phyloP scores from a whole-genome alignment of 192 early-diverging fungal species.

The Coemansia aciculifera region DNA sequence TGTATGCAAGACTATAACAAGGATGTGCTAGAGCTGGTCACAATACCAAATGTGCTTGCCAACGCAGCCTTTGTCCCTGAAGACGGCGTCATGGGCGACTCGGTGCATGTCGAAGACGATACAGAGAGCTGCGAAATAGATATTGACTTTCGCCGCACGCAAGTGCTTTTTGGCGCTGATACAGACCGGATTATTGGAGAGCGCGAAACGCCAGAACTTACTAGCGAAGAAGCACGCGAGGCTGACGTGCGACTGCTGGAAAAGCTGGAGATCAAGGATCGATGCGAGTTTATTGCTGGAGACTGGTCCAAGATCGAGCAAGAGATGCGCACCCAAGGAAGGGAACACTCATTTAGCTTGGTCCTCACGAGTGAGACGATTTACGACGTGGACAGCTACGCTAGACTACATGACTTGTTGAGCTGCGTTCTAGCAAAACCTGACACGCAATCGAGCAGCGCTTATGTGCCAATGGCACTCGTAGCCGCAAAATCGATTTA shows the following conservation, averaged over 20 bases:
- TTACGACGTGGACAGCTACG: conserved; percentile 65
- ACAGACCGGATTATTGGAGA: conserved; percentile 38
- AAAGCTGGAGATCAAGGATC: conserved; percentile 16
- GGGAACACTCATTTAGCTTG: conserved; percentile 65
- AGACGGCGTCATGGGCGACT: conserved; percentile 61
- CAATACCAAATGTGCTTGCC: conserved; percentile 86
- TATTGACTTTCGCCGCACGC: conserved; percentile 45
- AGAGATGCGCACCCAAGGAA: conserved; percentile 46
- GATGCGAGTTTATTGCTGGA: conserved; percentile 64
- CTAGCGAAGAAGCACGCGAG: conserved; percentile 34
- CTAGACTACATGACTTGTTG: conserved; percentile 63
- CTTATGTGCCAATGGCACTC: conserved; percentile 40
- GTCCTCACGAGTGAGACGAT: conserved; percentile 80
- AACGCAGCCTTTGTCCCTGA: conserved; percentile 64
- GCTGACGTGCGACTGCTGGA: conserved; percentile 28
- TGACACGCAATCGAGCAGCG: conserved; percentile 33
- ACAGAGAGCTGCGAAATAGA: conserved; percentile 49
- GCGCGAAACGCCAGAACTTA: conserved; percentile 44
- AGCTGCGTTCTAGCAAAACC: conserved; percentile 46
- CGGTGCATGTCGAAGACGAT: conserved; percentile 37
- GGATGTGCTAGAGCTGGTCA: conserved; percentile 82
- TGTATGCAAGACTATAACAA: conserved; percentile 95
- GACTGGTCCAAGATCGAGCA: conserved; percentile 63
- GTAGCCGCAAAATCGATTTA: conserved; percentile 92
- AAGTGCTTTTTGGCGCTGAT: conserved; percentile 36